phyloP scores from a whole-genome alignment of 2,329 filamentous ascomycete species.

The Aurifilum marmelostoma region DNA sequence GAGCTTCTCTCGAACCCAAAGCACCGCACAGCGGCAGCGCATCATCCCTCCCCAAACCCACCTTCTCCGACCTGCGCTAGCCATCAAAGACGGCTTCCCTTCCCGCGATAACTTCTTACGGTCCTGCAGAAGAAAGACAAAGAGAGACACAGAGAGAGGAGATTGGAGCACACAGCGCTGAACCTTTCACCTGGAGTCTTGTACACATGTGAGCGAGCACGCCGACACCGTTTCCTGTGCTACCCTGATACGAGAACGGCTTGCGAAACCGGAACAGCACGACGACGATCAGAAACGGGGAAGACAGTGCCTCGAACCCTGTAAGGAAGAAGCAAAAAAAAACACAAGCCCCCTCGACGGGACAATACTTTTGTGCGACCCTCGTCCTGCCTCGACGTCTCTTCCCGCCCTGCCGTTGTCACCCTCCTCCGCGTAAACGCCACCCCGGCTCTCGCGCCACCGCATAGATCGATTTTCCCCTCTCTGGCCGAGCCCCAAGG shows the following conservation, averaged over 20 bases:
- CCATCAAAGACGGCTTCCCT: not conserved
- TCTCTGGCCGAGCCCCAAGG: not conserved
- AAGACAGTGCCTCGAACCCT: not conserved
- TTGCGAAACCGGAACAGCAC: not conserved
- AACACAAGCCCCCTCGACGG: not conserved
- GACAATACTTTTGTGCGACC: not conserved
- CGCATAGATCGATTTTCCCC: no score
- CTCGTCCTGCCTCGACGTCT: not conserved
- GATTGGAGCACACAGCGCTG: not conserved
- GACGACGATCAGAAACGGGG: not conserved
- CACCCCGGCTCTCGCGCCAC: not conserved
- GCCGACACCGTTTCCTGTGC: not conserved
- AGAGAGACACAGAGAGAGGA: not conserved
- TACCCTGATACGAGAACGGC: not conserved
- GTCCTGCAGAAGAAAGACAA: not conserved
- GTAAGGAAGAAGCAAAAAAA: not conserved
- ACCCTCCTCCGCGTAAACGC: conserved; percentile 3
- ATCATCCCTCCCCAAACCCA: not conserved
- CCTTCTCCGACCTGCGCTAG: not conserved
- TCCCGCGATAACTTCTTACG: not conserved
- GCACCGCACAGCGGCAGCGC: not conserved
- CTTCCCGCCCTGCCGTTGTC: not conserved
- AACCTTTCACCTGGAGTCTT: not conserved
- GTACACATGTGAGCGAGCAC: not conserved
- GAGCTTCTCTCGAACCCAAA: conserved; percentile 7